phyloP scores from a whole-genome alignment of 129 eudicot genomes.

The Arctium minus region DNA sequence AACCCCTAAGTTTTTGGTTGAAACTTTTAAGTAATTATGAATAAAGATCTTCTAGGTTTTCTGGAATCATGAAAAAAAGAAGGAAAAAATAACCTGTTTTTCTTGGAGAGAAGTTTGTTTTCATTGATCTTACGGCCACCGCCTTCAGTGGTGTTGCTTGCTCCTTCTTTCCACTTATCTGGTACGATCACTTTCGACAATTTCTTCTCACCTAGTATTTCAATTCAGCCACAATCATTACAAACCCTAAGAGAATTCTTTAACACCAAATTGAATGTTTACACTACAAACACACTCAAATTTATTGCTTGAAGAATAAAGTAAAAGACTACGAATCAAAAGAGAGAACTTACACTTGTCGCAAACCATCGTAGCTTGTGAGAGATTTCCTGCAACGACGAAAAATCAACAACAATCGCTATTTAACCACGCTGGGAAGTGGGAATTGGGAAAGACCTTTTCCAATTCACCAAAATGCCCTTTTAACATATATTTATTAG shows the following conservation, averaged over 20 bases:
- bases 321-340: neutral
- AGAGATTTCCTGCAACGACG: neutral
- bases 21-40: neutral
- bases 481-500: neutral
- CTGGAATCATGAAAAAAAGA: neutral
- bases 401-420: neutral
- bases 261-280: neutral
- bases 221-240: constrained; percentile 16
- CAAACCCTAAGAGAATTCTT: constrained; percentile 28
- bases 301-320: neutral
- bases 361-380: constrained; percentile 65
- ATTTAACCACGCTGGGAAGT: neutral
- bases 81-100: constrained; percentile 46
- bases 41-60: neutral
- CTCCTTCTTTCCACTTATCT: constrained; percentile 98
- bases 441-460: neutral
- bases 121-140: constrained; percentile 98
- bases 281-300: neutral
- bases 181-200: constrained; percentile 86
- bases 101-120: constrained; percentile 96
- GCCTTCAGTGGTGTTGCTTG: constrained; percentile 85
- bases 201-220: constrained; percentile 82
- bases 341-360: constrained; percentile 66
- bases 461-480: neutral
- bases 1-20: neutral